Evolutionary conservation across 495 filamentous ascomycete species (phyloP), one percentile per base, ranked within the genome.

Genomic region (Aspergillus conjunctus): DNA sequence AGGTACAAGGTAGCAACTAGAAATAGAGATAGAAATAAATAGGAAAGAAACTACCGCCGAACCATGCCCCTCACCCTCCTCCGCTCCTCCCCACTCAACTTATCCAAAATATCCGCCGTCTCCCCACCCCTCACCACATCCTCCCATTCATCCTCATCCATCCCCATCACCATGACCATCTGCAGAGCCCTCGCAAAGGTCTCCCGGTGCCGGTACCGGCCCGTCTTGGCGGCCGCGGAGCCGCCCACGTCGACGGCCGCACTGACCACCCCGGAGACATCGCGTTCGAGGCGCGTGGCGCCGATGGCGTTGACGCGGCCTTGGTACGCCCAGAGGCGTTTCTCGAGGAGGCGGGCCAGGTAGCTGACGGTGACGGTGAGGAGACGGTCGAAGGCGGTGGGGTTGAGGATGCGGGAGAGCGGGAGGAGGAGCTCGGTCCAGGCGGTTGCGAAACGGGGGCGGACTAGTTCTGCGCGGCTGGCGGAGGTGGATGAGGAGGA

Each of bases 71-170:
- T 76, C 17, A 83, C 86, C 56, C 87, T 75, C 45, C 73, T 72
- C 67, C 85, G 79, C 76, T 90, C 88, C 39, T 87, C 87, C n/a
- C 59, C 68, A 68, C 81, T 81, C 55, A 91, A 66, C 61, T 77
- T 82, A 43, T 75, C 76, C 33, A 76, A 75, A 8, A 78, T 76
- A 39, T 75, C 75, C 6, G 68, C 73, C 15, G 75, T 78, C 54
- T 78, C 74, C 2, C 71, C 76, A 44, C 73, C 71, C n/a, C 58
- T 54, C 21, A 78, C 31, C 18, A 90, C 70, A 72, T 93, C 93
- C 51, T 92, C 91, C 91, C 93, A 97, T 74, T 98, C 95, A 58
- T 98, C 94, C 17, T 95, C 92, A 71, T 98, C 94, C 92, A 97
- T 96, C 60, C 93, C 93, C 68, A 96, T 90, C 5, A 96, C 83